Evolutionary conservation across 176 grass and related monocot genomes (phyloP).

Genomic region (Dactylis glomerata): DNA sequence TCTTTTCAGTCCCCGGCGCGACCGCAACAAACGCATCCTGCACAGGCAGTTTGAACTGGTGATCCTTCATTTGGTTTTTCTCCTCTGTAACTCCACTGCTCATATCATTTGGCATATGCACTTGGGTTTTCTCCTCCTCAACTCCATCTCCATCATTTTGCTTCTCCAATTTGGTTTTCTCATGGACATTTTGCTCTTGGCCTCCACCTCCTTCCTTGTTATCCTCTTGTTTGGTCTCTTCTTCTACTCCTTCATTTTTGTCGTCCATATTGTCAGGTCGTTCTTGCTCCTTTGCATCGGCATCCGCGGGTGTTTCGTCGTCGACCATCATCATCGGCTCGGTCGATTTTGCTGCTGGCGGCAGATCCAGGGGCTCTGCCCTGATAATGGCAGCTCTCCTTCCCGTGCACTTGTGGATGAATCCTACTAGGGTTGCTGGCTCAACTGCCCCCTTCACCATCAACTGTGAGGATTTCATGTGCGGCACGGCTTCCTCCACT

Average conservation of each 20-base stretch:
- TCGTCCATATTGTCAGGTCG: neutral
- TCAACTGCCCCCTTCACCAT: constrained; percentile 43
- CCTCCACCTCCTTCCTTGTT: neutral
- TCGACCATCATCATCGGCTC: too few species aligned
- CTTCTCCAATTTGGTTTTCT: neutral
- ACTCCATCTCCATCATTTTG: too few species aligned
- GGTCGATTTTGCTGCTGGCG: neutral
- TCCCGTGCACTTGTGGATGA: constrained; percentile 46
- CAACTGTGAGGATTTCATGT: constrained; percentile 42
- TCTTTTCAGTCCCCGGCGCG: constrained; percentile 9
- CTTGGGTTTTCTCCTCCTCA: neutral
- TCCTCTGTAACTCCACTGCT: neutral
- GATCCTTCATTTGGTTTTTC: neutral
- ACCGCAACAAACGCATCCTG: neutral
- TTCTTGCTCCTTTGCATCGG: neutral
- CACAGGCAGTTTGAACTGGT: neutral
- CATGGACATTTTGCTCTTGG: too few species aligned
- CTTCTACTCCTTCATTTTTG: neutral
- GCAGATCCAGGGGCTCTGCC: constrained; percentile 13
- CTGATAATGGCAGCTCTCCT: constrained; percentile 30
- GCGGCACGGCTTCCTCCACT: constrained; percentile 34
- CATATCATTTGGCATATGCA: neutral
- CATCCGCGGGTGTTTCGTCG: neutral
- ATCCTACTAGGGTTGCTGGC: constrained; percentile 35
- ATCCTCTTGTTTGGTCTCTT: neutral